These are phyloP conservation scores for Heterobasidion parviporum DNA, from an alignment of 1,284 basidiomycete genomes.

Conservation along the genomic window DNA sequence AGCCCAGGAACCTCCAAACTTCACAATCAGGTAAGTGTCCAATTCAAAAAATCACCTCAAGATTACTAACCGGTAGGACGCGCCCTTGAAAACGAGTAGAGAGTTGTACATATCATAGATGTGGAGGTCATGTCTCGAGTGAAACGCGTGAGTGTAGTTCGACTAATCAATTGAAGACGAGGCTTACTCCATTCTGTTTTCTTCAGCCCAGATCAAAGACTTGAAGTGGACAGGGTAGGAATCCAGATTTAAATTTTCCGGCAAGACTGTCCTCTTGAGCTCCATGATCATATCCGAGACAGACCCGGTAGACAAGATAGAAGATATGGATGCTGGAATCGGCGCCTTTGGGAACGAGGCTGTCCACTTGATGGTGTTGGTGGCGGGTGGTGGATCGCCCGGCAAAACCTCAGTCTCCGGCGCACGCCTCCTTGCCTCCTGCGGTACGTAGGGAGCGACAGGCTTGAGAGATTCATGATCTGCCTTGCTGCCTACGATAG, in stretches of 20 bases:
- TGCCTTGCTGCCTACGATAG: conserved; percentile 26
- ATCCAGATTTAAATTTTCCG: conserved; percentile 24
- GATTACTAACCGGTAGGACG: conserved; percentile 35
- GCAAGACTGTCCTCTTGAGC: conserved; percentile 26
- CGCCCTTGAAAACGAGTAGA: conserved; percentile 23
- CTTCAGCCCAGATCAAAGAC: conserved; percentile 49
- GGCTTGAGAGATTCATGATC: conserved; percentile 45
- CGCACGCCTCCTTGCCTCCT: conserved; percentile 27
- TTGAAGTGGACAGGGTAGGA: conserved; percentile 43
- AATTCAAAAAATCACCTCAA: too few relatives aligned
- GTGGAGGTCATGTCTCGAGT: conserved; percentile 41
- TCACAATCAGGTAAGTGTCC: neutral
- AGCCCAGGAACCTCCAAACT: conserved; percentile 54
- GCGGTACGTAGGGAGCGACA: conserved; percentile 42
- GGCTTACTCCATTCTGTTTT: conserved; percentile 49
- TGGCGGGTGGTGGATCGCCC: conserved; percentile 32
- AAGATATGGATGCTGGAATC: conserved; percentile 5
- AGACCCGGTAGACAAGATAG: conserved; percentile 8
- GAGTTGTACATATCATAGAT: conserved; percentile 44
- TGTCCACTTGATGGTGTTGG: conserved; percentile 21
- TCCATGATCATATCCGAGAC: conserved; percentile 6
- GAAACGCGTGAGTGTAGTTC: neutral
- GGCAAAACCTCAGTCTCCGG: conserved; percentile 34
- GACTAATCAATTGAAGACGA: neutral
- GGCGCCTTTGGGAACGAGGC: conserved; percentile 6